Evolutionary conservation across 2,329 filamentous ascomycete species (phyloP).

Genomic region (Colletotrichum truncatum): DNA sequence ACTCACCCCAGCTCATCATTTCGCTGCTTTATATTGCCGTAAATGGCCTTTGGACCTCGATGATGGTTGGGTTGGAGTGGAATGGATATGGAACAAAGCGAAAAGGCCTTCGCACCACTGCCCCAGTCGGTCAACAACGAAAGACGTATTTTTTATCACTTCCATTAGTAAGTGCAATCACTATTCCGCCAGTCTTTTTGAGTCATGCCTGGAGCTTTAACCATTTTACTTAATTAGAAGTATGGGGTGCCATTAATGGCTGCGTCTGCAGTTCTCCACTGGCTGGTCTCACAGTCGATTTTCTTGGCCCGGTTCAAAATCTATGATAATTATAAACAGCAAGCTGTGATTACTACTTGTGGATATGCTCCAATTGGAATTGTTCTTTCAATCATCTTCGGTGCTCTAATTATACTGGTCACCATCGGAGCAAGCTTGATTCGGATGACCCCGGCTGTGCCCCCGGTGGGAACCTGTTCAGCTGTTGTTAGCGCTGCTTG

Average conservation of each 20-base stretch:
- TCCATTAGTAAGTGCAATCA: not conserved
- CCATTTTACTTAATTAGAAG: not conserved
- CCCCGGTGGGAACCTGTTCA: not conserved
- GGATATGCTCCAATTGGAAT: not conserved
- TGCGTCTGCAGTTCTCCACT: not conserved
- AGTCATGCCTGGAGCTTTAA: too few species aligned
- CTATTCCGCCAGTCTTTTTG: too few species aligned
- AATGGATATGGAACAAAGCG: not conserved
- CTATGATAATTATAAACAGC: not conserved
- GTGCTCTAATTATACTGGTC: not conserved
- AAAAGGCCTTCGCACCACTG: not conserved
- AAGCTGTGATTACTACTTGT: not conserved
- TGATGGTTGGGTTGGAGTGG: not conserved
- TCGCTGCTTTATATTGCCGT: not conserved
- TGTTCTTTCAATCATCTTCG: not conserved
- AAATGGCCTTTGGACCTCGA: not conserved
- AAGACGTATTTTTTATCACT: not conserved
- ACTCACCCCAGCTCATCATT: not conserved
- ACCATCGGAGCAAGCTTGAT: not conserved
- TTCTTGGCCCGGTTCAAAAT: not conserved
- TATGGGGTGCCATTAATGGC: not conserved
- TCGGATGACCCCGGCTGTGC: not conserved
- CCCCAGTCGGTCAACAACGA: not conserved
- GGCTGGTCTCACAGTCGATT: not conserved
- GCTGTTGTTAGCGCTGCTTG: not conserved